Conservation (phyloP, 2,329 filamentous ascomycete species). For the Diaporthe citriasiana region DNA sequence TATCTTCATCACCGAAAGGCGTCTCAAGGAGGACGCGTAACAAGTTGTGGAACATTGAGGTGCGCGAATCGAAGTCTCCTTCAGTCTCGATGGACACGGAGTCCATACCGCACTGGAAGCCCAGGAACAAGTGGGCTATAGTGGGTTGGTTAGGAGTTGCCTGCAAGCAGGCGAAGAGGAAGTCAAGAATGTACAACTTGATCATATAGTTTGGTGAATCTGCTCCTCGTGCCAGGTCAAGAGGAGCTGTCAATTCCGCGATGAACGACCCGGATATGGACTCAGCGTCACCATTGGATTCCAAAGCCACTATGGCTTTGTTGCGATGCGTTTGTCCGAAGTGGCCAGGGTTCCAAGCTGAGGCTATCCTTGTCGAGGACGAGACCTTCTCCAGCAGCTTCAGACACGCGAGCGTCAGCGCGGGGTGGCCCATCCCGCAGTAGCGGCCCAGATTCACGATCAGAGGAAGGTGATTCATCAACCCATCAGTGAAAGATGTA, state of each 20-base stretch:
- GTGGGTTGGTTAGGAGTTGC: conserved; percentile 83
- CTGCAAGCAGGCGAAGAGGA: conserved; percentile 84
- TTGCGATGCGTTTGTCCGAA: conserved; percentile 76
- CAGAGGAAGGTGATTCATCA: conserved; percentile 83
- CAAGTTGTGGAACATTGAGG: conserved; percentile 87
- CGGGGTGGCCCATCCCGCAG: conserved; percentile 85
- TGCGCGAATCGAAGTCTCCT: conserved; percentile 78
- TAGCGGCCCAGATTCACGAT: conserved; percentile 89
- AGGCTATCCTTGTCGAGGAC: conserved; percentile 84
- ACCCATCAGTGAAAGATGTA: conserved; percentile 91
- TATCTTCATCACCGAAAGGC: conserved; percentile 72
- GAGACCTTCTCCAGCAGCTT: conserved; percentile 89
- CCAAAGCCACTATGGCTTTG: conserved; percentile 89
- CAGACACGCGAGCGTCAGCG: conserved; percentile 84
- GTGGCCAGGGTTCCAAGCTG: conserved; percentile 74
- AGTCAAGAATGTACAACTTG: conserved; percentile 87
- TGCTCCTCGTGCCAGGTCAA: conserved; percentile 81
- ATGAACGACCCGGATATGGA: conserved; percentile 83
- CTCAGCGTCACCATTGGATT: conserved; percentile 83
- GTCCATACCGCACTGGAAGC: conserved; percentile 83
- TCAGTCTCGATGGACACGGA: conserved; percentile 77
- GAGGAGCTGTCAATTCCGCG: conserved; percentile 74
- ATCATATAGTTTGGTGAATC: conserved; percentile 82
- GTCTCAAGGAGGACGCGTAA: conserved; percentile 79
- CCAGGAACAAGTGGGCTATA: conserved; percentile 90